phyloP scores from a whole-genome alignment of 257 asterid genomes.

The Thymus mandschuricus region DNA sequence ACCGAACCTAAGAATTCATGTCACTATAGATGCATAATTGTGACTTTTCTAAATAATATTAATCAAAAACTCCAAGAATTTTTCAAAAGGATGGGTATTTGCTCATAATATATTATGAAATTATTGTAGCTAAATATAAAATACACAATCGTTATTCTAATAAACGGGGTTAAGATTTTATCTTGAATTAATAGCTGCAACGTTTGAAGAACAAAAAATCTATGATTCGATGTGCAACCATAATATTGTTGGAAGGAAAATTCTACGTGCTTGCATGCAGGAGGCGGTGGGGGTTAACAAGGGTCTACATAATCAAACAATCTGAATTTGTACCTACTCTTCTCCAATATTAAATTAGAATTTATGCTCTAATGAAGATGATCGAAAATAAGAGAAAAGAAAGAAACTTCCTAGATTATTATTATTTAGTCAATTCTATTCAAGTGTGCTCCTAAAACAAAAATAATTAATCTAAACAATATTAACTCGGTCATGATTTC shows the following conservation, averaged over 20 bases:
- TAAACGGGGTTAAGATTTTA: neutral
- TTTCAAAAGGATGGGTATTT: too few relatives aligned
- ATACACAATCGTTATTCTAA: neutral
- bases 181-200: neutral
- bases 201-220: slow-evolving; percentile 17
- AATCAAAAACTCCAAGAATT: too few relatives aligned
- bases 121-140: neutral
- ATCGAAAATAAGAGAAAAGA: neutral
- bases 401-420: neutral
- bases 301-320: neutral
- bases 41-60: too few relatives aligned
- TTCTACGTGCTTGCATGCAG: slow-evolving; percentile 24
- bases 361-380: neutral
- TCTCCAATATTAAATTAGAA: neutral
- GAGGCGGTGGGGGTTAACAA: slow-evolving; percentile 13
- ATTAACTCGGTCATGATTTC: neutral
- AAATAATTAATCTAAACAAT: too few relatives aligned
- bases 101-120: too few relatives aligned
- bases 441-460: too few relatives aligned
- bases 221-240: slow-evolving; percentile 12
- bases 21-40: too few relatives aligned
- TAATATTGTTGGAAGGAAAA: slow-evolving; percentile 36
- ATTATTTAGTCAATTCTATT: neutral
- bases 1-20: too few relatives aligned
- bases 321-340: neutral